A percentile compares a stretch with the other conserved stretches of the same genome.
Evolutionary conservation across 169 alveolate genomes (phyloP).

Genomic region (Plasmodium falciparum): DNA sequence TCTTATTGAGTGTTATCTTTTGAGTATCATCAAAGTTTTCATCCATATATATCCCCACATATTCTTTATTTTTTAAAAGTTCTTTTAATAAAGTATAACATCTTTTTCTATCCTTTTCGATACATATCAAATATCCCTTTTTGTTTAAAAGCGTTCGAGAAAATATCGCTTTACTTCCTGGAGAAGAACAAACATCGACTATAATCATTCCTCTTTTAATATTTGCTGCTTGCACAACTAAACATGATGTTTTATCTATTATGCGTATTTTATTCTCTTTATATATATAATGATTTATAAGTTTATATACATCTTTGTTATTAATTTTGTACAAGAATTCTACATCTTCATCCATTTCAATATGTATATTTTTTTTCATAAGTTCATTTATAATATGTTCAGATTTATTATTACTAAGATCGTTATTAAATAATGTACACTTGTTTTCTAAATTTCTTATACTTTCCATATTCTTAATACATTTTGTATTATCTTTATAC

Average conservation of each 20-base stretch:
- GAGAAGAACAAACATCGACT: slow-evolving; percentile 73
- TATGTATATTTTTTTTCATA: slow-evolving; percentile 1
- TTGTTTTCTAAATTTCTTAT: no score
- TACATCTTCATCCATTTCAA: slow-evolving; percentile 68
- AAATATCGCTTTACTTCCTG: slow-evolving; percentile 74
- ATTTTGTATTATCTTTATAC: no score
- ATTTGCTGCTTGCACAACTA: slow-evolving; percentile 65
- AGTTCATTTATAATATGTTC: not conserved
- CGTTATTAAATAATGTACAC: not conserved
- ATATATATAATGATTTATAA: slow-evolving; percentile 28
- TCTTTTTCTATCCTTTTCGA: slow-evolving; percentile 56
- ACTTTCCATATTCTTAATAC: no score
- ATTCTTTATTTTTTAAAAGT: slow-evolving; percentile 50
- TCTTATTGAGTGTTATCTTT: slow-evolving; percentile 9
- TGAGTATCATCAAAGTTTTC: slow-evolving; percentile 20
- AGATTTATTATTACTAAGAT: not conserved
- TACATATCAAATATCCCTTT: slow-evolving; percentile 71
- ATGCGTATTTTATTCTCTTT: slow-evolving; percentile 44
- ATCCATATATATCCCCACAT: slow-evolving; percentile 30
- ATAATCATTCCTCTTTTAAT: slow-evolving; percentile 60
- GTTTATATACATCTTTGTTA: slow-evolving; percentile 7
- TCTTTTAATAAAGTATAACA: slow-evolving; percentile 63
- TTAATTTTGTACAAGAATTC: slow-evolving; percentile 33
- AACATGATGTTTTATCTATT: slow-evolving; percentile 68
- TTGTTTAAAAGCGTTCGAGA: slow-evolving; percentile 15